phyloP scores from a whole-genome alignment of 2,329 filamentous ascomycete genomes.

The Aspergillus piperis region DNA sequence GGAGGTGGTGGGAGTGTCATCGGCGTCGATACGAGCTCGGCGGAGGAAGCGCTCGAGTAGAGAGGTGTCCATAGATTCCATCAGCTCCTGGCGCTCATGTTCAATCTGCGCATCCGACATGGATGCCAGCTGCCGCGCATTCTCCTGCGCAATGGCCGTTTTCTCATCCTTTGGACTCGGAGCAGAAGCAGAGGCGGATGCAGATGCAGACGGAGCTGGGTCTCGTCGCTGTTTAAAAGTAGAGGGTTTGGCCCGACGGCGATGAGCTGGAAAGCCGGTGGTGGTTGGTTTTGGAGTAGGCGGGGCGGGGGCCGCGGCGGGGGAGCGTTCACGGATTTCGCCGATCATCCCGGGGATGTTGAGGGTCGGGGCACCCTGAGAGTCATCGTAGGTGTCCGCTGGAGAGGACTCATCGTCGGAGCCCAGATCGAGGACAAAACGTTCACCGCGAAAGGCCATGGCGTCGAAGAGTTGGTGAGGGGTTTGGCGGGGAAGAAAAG shows the following conservation, averaged over 20 bases:
- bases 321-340: conserved; percentile 77
- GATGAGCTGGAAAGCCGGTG: conserved; percentile 87
- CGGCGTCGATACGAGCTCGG: conserved; percentile 73
- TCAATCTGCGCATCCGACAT: conserved; percentile 86
- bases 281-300: conserved; percentile 60
- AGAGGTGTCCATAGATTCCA: conserved; percentile 71
- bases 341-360: conserved; percentile 55
- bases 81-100: conserved; percentile 75
- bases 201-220: conserved; percentile 15
- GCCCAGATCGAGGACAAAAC: conserved; percentile 62
- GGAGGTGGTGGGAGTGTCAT: conserved; percentile 23
- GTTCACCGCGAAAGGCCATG: conserved; percentile 60
- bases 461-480: conserved; percentile 7
- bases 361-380: conserved; percentile 20
- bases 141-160: conserved; percentile 77
- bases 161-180: conserved; percentile 56
- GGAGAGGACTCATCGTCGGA: conserved; percentile 49
- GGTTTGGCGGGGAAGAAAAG: conserved; percentile 4
- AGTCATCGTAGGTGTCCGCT: conserved; percentile 16
- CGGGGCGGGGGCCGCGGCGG: conserved; percentile 44
- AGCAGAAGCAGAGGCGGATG: conserved; percentile 9
- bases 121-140: conserved; percentile 67
- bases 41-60: conserved; percentile 75
- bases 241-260: conserved; percentile 71
- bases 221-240: conserved; percentile 71